These are phyloP conservation scores for Pittosporum tobira DNA, from an alignment of 129 eudicot genomes.

Conservation along the genomic window DNA sequence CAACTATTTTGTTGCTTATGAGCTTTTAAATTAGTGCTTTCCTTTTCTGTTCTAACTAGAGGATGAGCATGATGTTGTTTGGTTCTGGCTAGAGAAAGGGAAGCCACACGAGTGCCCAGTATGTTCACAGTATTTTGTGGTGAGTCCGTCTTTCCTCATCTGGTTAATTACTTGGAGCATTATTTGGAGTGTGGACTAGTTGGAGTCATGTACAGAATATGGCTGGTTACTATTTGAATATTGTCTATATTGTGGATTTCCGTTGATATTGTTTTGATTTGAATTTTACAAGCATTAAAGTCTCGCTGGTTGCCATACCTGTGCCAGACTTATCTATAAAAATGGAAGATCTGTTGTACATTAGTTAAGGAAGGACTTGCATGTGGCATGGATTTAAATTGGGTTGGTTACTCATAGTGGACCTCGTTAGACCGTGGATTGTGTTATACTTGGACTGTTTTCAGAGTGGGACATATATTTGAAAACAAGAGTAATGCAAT, in stretches of 20 bases:
- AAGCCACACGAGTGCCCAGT: constrained; percentile 93
- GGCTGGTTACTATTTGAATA: neutral
- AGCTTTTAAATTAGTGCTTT: neutral
- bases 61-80: constrained; percentile 97
- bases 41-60: constrained; percentile 32
- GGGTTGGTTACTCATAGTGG: neutral
- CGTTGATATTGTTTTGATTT: too few relatives aligned
- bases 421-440: too few relatives aligned
- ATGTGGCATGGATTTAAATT: neutral
- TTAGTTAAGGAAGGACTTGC: neutral
- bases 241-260: neutral
- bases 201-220: neutral
- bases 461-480: neutral
- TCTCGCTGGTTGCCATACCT: too few relatives aligned
- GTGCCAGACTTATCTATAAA: too few relatives aligned
- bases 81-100: constrained; percentile 98
- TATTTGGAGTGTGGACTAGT: too few relatives aligned
- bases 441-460: neutral
- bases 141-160: constrained; percentile 22
- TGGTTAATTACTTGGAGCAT: neutral
- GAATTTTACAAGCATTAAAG: too few relatives aligned
- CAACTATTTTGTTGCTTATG: neutral
- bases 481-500: neutral
- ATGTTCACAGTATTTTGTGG: constrained; percentile 79
- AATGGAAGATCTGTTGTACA: too few relatives aligned